These are phyloP conservation scores for Cordia subcordata DNA, from an alignment of 257 asterid species.

Conservation along the genomic window DNA sequence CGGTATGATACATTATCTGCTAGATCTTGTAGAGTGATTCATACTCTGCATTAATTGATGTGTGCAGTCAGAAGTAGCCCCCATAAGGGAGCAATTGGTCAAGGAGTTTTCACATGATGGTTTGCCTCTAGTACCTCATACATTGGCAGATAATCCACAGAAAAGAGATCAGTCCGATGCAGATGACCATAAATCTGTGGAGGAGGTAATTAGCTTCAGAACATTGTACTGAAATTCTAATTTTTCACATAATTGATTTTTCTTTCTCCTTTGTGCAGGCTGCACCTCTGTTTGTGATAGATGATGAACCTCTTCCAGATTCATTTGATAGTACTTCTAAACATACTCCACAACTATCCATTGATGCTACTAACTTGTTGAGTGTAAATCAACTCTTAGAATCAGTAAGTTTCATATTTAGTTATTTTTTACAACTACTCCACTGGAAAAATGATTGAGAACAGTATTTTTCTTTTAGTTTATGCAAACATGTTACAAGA, in stretches of 20 bases:
- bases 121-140: conserved; percentile 51
- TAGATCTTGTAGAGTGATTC: background rate
- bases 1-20: background rate
- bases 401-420: conserved; percentile 54
- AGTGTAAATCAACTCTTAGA: conserved; percentile 89
- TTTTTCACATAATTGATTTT: conserved; percentile 4
- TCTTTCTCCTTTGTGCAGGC: conserved; percentile 38
- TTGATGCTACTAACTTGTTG: conserved; percentile 58
- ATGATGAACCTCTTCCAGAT: conserved; percentile 46
- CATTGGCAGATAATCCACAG: conserved; percentile 34
- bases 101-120: conserved; percentile 69
- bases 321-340: conserved; percentile 29
- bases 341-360: conserved; percentile 35
- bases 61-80: conserved; percentile 49
- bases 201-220: conserved; percentile 25
- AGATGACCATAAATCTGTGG: conserved; percentile 30
- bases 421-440: background rate
- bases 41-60: background rate
- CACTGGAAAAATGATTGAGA: background rate
- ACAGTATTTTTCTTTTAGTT: no score
- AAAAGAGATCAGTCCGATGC: conserved; percentile 26
- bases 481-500: no score
- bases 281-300: conserved; percentile 29
- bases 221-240: background rate
- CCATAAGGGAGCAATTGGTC: conserved; percentile 54